These are phyloP conservation scores for Spongispora temasekensis DNA, from an alignment of 1,284 basidiomycete species.

Conservation along the genomic window DNA sequence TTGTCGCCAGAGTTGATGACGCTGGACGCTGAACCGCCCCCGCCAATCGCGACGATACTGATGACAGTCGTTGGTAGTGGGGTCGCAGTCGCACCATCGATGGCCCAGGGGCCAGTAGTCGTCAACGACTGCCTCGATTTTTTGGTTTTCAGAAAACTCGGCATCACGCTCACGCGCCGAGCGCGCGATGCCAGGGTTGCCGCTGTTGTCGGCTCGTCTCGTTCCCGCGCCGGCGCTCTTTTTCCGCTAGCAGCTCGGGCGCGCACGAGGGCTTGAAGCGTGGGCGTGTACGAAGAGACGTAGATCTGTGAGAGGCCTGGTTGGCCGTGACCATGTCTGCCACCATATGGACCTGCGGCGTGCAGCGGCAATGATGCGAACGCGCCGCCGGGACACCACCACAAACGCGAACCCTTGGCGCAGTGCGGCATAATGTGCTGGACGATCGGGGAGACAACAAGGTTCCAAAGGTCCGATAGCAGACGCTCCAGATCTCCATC, in stretches of 20 bases:
- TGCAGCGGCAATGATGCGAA: slow-evolving; percentile 43
- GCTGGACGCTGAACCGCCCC: slow-evolving; percentile 16
- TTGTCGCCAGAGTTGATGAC: slow-evolving; percentile 1
- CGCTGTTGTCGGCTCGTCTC: no score
- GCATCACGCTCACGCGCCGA: slow-evolving; percentile 17
- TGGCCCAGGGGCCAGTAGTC: neutral
- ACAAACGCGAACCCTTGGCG: slow-evolving; percentile 36
- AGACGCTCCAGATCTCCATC: slow-evolving; percentile 15
- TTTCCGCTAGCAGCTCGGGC: slow-evolving; percentile 9
- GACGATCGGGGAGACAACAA: slow-evolving; percentile 36
- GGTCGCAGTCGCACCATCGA: neutral
- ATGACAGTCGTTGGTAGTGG: neutral
- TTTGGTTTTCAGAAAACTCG: slow-evolving; percentile 18
- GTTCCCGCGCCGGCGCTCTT: no score
- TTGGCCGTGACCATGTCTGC: slow-evolving; percentile 9
- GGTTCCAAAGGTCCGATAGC: slow-evolving; percentile 36
- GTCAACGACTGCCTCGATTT: slow-evolving; percentile 13
- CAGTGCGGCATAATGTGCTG: slow-evolving; percentile 16
- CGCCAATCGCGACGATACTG: neutral
- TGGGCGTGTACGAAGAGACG: slow-evolving; percentile 42
- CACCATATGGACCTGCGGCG: slow-evolving; percentile 35
- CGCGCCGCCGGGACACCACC: slow-evolving; percentile 45
- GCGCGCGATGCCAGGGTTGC: no score
- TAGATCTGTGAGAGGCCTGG: slow-evolving; percentile 31
- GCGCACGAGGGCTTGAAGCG: slow-evolving; percentile 36